Base-by-base conservation (phyloP, 1,284 basidiomycete genomes). In the Termitomyces sp. region DNA sequence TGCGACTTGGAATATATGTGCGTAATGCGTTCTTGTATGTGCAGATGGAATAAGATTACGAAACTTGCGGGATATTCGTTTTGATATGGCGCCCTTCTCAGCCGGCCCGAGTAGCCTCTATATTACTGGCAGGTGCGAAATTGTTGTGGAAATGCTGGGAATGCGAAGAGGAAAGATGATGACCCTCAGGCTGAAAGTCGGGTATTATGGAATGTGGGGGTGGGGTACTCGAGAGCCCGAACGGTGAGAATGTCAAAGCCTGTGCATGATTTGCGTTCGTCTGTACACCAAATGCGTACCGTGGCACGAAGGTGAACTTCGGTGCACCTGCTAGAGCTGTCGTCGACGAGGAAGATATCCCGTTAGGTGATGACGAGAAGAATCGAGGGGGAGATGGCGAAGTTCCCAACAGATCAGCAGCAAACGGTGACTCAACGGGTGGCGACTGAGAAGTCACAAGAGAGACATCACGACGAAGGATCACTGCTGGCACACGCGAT, bases 381-480 rank as follows among this genome's bases (percentile, higher is more conserved):
- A 84, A 83, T 47, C 83, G 76, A 50, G 84, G 84, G 26, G 84
- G 84, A 31, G 83, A 83, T 12, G 83, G 83, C 13, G 83, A 79
- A 39, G 83, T 81, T 44, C 78, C 77, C 52, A 80, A 69, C 62
- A 82, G 82, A 49, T 67, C 71, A 48, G 65, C 58, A 24, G 54
- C 54, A 39, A 64, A 65, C 13, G 65, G 51, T 26, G 75, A 72
- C 59, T 59, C 58, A 31, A 69, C 71, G 5, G 76, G 65, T 10
- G 75, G 71, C 1, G 74, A 73, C n/a, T 70, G 67, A 8, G 80
- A 77, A 5, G 74, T 71, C 57, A 74, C 56, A 43, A 70, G 67
- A 12, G 70, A 65, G 50, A 65, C 70, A 52, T 66, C 63, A 39
- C 65, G 65, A 38, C 61, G 64, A 41, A 66, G 50, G 39, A 61